Base-by-base conservation (phyloP, 257 asterid genomes). In the Datura wrightii region DNA sequence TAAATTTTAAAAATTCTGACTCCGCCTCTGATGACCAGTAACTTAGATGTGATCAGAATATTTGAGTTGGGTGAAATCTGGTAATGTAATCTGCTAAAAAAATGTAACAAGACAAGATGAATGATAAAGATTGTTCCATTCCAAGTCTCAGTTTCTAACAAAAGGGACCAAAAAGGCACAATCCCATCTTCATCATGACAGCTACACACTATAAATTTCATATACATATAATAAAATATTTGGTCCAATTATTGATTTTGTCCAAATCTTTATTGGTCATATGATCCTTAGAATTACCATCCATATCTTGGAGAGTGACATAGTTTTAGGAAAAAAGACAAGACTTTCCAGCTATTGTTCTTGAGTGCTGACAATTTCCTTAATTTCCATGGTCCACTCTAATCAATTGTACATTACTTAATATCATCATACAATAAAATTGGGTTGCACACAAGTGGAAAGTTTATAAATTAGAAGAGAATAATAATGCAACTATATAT, bases 231-330 rank as follows among this genome's bases (percentile, higher is more conserved):
- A 39, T 84, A 86, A 82, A 71, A 82, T 70, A 83, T 80, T 70
- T 80, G 82, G 87, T 86, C 80, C 90, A 91, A 92, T 92, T 84
- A 92, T 92, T 94, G 90, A 89, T 85, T 82, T 84, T 88, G 85
- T 85, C 84, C 87, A 87, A 88, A 85, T 86, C 70, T 83, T 86
- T 70, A 88, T 88, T 88, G 78, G 82, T 76, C 63, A 76, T 86
- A 66, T 87, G 83, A 84, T 85, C 80, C 63, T 76, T 52, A 76
- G 24, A 50, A 76, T 76, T 76, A 62, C 46, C 62, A 6, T 50
- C 82, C 82, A 88, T 86, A 87, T 89, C 89, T 89, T 83, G 85
- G 92, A 89, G 89, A 89, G 87, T 88, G 90, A 89, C 82, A 88
- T 88, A 84, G 87, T 87, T 88, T 86, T 80, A 67, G 87, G 91